Evolutionary conservation across 371 early-diverging fungal genomes (phyloP).

Genomic region (Mortierella sp.): DNA sequence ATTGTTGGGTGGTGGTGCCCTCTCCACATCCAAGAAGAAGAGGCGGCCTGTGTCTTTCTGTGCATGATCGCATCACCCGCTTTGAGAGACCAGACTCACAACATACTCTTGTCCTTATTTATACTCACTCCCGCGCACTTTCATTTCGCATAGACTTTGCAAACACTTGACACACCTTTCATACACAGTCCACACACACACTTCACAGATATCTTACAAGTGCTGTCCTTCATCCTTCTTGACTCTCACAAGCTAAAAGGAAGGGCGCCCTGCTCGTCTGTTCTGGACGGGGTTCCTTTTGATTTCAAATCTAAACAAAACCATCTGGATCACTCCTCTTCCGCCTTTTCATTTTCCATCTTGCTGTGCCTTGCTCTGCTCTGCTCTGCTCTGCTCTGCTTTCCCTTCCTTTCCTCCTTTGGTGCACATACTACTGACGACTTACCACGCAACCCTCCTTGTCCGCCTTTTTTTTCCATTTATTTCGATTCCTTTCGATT

Average conservation of each 20-base stretch:
- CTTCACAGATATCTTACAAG: too few species aligned
- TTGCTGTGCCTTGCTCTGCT: too few species aligned
- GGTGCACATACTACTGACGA: not conserved
- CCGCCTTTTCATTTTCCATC: too few species aligned
- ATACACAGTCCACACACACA: not conserved
- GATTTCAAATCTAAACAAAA: not conserved
- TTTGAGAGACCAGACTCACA: too few species aligned
- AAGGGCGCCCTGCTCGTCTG: not conserved
- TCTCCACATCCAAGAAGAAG: too few species aligned
- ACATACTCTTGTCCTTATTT: too few species aligned
- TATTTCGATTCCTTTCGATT: slow-evolving; percentile 8
- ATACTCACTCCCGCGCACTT: not conserved
- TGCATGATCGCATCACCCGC: too few species aligned
- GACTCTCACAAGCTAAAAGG: not conserved
- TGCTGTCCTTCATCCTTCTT: too few species aligned
- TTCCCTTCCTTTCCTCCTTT: not conserved
- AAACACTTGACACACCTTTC: not conserved
- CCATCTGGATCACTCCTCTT: not conserved
- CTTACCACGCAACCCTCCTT: too few species aligned
- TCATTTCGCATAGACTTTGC: not conserved
- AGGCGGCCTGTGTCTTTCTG: too few species aligned
- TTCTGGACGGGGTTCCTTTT: not conserved
- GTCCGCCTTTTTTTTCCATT: slow-evolving; percentile 1
- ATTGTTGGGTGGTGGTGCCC: too few species aligned
- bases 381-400: not conserved